Evolutionary conservation across 176 grass and related monocot species (phyloP).

Genomic region (Hordeum vulgare): MorexV3_pseudomolecules_assembly NC_058519.1:485249209-485249708

Average conservation of each 20-base stretch:
- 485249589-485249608: neutral
- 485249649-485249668: too few relatives aligned
- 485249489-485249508: neutral
- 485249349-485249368: neutral
- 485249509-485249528: neutral
- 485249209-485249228: neutral
- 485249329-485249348: constrained; percentile 8
- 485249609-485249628: neutral
- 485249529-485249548: neutral
- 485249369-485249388: constrained; percentile 9
- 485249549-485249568: neutral
- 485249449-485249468: neutral
- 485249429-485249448: neutral
- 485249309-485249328: neutral
- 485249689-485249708: too few relatives aligned
- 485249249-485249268: neutral
- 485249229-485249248: neutral
- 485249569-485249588: neutral
- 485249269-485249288: neutral
- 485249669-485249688: too few relatives aligned
- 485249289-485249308: neutral
- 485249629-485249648: too few relatives aligned
- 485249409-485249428: neutral
- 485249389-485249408: neutral
- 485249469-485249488: neutral